A percentile compares a stretch with the other conserved stretches of the same genome.
Conservation (phyloP, 2,329 filamentous ascomycete species). For the Ophiognomonia clavigignenti-juglandacearum region DNA sequence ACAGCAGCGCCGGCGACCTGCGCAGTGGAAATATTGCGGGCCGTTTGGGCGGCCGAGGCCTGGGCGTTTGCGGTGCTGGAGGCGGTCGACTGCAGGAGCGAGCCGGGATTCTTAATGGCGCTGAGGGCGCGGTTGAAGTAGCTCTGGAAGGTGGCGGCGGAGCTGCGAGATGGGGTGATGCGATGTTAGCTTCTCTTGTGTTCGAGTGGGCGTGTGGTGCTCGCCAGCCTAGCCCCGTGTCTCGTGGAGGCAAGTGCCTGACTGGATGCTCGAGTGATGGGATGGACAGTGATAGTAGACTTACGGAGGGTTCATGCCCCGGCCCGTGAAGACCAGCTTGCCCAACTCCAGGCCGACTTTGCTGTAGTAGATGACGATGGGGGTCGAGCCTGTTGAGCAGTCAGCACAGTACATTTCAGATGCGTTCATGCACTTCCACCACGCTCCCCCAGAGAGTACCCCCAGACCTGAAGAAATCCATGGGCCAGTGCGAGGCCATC, state of each 20-base stretch:
- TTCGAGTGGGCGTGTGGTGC: no score
- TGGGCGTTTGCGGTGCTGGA: constrained; percentile 45
- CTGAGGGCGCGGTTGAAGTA: constrained; percentile 77
- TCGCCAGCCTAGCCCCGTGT: no score
- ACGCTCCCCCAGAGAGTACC: background rate
- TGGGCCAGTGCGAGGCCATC: no score
- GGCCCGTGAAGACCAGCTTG: constrained; percentile 81
- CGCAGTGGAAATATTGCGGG: constrained; percentile 66
- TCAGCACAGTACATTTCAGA: background rate
- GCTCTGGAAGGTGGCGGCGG: constrained; percentile 74
- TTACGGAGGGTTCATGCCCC: constrained; percentile 95
- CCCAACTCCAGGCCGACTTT: constrained; percentile 82
- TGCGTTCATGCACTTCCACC: background rate
- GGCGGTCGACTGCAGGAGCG: constrained; percentile 52
- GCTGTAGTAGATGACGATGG: constrained; percentile 85
- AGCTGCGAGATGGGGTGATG: constrained; percentile 43
- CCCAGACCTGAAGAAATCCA: no score
- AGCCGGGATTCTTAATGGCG: constrained; percentile 62
- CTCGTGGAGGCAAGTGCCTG: no score
- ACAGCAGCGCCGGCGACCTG: constrained; percentile 73
- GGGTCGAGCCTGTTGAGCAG: constrained; percentile 64
- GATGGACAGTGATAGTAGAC: constrained; percentile 37
- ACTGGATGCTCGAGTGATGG: no score
- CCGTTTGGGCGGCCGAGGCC: constrained; percentile 30
- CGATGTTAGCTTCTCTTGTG: background rate